A percentile compares a stretch with the other conserved stretches of the same genome.
Conservation (phyloP, 2,329 filamentous ascomycete genomes). For the Neofusicoccum parvum region DNA sequence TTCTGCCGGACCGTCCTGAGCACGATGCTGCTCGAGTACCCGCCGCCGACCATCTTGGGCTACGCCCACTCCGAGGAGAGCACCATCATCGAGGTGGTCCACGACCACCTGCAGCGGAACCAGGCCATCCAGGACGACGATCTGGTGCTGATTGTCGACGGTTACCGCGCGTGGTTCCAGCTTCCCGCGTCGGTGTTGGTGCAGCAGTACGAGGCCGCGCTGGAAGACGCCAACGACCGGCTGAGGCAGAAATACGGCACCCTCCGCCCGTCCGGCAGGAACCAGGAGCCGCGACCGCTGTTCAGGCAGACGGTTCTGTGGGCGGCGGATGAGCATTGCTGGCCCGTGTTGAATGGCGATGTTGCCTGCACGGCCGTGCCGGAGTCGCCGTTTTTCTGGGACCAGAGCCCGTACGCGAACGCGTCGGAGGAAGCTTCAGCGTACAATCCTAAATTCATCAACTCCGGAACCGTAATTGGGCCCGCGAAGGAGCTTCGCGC, state of each 20-base stretch:
- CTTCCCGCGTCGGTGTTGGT: slow-evolving; percentile 65
- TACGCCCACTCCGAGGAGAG: slow-evolving; percentile 47
- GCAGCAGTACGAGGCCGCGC: slow-evolving; percentile 60
- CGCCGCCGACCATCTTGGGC: slow-evolving; percentile 58
- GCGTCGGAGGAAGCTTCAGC: slow-evolving; percentile 1
- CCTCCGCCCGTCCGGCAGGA: slow-evolving; percentile 22
- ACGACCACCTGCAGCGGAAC: slow-evolving; percentile 50
- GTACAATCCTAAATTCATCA: slow-evolving; percentile 47
- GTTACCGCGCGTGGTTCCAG: slow-evolving; percentile 67
- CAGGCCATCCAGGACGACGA: slow-evolving; percentile 59
- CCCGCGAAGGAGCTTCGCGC: slow-evolving; percentile 51
- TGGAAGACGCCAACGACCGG: slow-evolving; percentile 56
- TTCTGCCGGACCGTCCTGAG: slow-evolving; percentile 61
- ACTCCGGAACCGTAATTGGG: slow-evolving; percentile 54
- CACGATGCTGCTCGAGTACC: slow-evolving; percentile 61
- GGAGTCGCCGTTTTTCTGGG: slow-evolving; percentile 51
- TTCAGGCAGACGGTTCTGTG: slow-evolving; percentile 59
- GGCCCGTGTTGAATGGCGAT: slow-evolving; percentile 44
- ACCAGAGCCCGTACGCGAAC: slow-evolving; percentile 28
- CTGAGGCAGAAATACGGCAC: slow-evolving; percentile 54
- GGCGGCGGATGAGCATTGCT: slow-evolving; percentile 57
- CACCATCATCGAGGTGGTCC: slow-evolving; percentile 43
- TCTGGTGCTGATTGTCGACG: slow-evolving; percentile 65
- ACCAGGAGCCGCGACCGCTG: slow-evolving; percentile 24
- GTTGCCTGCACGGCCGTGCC: slow-evolving; percentile 58